These are phyloP conservation scores for Huntiella abstrusa DNA, from an alignment of 2,329 filamentous ascomycete genomes.

Conservation along the genomic window DNA sequence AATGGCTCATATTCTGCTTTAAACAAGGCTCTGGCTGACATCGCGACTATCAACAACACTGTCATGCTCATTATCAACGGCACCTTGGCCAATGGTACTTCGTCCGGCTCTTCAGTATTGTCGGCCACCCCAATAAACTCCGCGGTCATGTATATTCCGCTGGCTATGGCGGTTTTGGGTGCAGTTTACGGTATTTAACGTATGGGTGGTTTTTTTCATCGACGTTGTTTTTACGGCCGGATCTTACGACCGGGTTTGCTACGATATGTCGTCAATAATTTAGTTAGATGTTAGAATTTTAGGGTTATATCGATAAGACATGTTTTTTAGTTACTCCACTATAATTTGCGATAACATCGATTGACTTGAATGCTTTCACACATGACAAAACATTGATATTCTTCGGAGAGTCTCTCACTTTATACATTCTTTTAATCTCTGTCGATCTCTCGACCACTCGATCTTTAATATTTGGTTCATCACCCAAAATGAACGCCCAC, in stretches of 20 bases:
- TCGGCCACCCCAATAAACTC: constrained; percentile 10
- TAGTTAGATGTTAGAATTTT: neutral
- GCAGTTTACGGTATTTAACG: constrained; percentile 19
- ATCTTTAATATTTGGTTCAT: neutral
- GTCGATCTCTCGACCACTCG: neutral
- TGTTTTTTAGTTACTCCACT: neutral
- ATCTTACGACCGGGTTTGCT: neutral
- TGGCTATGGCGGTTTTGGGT: constrained; percentile 24
- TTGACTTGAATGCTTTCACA: neutral
- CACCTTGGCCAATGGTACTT: constrained; percentile 49
- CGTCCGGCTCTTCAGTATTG: constrained; percentile 18
- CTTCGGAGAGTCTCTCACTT: neutral
- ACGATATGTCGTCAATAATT: neutral
- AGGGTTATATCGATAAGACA: neutral
- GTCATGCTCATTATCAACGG: constrained; percentile 53
- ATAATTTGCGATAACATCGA: neutral
- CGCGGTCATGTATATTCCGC: constrained; percentile 31
- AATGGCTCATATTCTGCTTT: constrained; percentile 40
- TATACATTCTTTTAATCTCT: neutral
- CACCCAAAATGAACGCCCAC: constrained; percentile 53
- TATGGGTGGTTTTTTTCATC: too few relatives aligned
- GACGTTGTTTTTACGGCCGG: neutral
- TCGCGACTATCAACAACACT: constrained; percentile 39
- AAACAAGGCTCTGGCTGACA: constrained; percentile 42
- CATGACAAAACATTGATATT: neutral